Conservation (phyloP, 2,329 filamentous ascomycete species). For the Graphiopsis chlorocephala region DNA sequence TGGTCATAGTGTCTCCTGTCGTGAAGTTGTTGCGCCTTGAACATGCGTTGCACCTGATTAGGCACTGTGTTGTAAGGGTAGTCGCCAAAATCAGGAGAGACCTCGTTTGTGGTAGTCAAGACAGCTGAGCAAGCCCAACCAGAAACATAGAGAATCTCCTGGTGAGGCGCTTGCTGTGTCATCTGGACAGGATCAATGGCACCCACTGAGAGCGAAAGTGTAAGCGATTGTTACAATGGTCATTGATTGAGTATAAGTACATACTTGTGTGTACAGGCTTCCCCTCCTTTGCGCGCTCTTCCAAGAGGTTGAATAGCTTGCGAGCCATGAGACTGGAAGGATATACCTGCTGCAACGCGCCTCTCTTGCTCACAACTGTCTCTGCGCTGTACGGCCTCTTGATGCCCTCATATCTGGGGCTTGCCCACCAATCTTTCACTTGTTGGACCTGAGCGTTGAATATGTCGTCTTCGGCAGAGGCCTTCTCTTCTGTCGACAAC, state of each 20-base stretch:
- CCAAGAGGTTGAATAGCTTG: slow-evolving; percentile 88
- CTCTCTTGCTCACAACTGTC: slow-evolving; percentile 90
- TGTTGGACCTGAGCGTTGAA: slow-evolving; percentile 81
- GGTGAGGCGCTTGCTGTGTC: slow-evolving; percentile 95
- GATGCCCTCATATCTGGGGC: slow-evolving; percentile 81
- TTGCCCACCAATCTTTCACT: slow-evolving; percentile 87
- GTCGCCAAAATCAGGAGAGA: slow-evolving; percentile 95
- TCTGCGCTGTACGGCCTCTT: slow-evolving; percentile 86
- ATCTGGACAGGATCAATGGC: slow-evolving; percentile 99
- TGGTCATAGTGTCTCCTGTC: slow-evolving; percentile 93
- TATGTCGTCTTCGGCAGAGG: slow-evolving; percentile 75
- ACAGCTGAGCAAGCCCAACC: slow-evolving; percentile 97
- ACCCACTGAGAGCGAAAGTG: slow-evolving; percentile 62
- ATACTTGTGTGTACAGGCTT: slow-evolving; percentile 90
- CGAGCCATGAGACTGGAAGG: slow-evolving; percentile 92
- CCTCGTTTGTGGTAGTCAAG: slow-evolving; percentile 91
- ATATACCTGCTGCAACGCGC: slow-evolving; percentile 80
- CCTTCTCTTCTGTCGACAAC: slow-evolving; percentile 72
- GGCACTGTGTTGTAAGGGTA: slow-evolving; percentile 99
- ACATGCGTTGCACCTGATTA: slow-evolving; percentile 92
- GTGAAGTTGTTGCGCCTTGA: slow-evolving; percentile 96
- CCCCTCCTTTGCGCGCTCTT: slow-evolving; percentile 71
- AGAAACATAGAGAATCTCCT: slow-evolving; percentile 93
- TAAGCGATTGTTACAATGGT: neutral
- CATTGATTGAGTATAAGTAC: slow-evolving; percentile 29